phyloP scores from a whole-genome alignment of 305 asterid species.

The Fraxinus platypoda region DNA sequence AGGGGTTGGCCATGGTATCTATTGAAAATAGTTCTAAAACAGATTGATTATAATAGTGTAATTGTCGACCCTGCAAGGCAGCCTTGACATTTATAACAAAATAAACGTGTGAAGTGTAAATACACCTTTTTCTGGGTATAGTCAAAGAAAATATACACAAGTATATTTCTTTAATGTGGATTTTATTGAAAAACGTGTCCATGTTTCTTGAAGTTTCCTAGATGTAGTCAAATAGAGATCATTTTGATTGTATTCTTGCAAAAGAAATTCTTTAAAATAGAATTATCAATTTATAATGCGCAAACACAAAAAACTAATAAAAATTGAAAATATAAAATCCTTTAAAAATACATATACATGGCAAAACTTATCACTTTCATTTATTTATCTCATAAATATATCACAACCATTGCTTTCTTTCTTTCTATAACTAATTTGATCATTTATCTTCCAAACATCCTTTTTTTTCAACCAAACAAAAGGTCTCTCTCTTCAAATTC shows the following conservation, averaged over 20 bases:
- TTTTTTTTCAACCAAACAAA: not conserved
- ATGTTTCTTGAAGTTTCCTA: not conserved
- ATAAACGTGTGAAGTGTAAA: not conserved
- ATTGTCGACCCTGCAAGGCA: not conserved
- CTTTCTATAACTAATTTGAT: not conserved
- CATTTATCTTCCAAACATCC: not conserved
- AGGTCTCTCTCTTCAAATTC: not conserved
- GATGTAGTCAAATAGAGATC: not conserved
- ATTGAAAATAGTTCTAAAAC: too few species aligned
- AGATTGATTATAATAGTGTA: too few species aligned
- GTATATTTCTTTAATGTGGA: not conserved
- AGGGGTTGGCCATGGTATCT: too few species aligned
- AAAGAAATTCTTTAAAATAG: not conserved
- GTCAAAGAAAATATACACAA: not conserved
- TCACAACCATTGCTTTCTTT: not conserved
- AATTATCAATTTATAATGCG: not conserved
- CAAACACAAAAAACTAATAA: not conserved
- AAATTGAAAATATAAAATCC: not conserved
- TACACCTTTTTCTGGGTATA: not conserved
- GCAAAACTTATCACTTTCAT: not conserved
- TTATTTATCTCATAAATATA: not conserved
- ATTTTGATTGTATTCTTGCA: not conserved
- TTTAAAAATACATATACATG: too few species aligned
- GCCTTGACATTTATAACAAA: not conserved
- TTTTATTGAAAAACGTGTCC: not conserved